A percentile compares a stretch with the other conserved stretches of the same genome.
Conservation (phyloP, 1,284 basidiomycete genomes). For the Trichosporon ovoides region DNA sequence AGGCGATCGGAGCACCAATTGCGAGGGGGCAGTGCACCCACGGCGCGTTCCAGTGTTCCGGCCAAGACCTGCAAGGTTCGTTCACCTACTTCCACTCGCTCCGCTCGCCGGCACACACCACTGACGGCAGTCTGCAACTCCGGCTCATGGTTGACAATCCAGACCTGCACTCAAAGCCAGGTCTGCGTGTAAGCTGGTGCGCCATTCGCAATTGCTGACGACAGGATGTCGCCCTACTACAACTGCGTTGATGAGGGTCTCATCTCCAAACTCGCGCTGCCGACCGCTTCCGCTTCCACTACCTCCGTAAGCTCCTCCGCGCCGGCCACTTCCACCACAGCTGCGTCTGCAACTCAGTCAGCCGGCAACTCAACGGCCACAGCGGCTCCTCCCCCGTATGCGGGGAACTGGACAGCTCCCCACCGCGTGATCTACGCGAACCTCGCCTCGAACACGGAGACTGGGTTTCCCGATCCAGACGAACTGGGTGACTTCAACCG, state of each 20-base stretch:
- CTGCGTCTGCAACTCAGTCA: background rate
- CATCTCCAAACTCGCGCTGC: background rate
- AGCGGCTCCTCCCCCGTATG: background rate
- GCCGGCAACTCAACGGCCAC: too few species aligned
- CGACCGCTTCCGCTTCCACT: background rate
- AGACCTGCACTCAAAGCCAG: background rate
- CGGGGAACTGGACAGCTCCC: background rate
- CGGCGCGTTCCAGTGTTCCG: background rate
- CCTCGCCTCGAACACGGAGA: background rate
- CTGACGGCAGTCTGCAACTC: background rate
- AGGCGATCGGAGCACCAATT: too few species aligned
- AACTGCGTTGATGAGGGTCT: background rate
- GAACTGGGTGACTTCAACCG: constrained; percentile 37
- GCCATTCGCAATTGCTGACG: background rate
- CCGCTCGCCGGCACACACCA: too few species aligned
- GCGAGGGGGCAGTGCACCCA: background rate
- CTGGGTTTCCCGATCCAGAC: background rate
- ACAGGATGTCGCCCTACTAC: background rate
- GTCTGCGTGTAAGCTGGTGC: constrained; percentile 2
- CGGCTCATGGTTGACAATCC: background rate
- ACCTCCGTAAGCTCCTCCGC: background rate
- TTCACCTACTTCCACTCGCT: too few species aligned
- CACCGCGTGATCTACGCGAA: background rate
- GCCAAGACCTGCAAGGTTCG: background rate
- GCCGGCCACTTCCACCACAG: background rate